A percentile compares a stretch with the other conserved stretches of the same genome.
phyloP scores from a whole-genome alignment of 805 yeast genomes.

The Wickerhamomyces ciferrii region DNA sequence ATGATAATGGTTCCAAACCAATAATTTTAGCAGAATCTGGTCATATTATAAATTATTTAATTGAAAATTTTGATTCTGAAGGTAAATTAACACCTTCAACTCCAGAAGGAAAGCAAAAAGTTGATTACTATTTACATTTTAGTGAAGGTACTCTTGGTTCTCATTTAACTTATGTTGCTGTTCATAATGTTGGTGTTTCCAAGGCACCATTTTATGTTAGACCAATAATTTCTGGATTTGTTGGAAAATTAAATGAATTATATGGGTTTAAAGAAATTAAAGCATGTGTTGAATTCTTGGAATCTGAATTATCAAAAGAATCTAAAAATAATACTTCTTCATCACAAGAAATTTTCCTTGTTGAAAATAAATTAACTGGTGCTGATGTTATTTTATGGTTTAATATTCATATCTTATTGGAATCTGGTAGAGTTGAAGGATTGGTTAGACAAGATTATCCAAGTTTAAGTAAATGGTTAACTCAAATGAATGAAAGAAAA shows the following conservation, averaged over 20 bases:
- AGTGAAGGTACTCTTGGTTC: conserved; percentile 62
- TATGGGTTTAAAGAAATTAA: conserved; percentile 27
- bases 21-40: conserved; percentile 54
- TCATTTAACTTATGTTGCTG: conserved; percentile 28
- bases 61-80: conserved; percentile 41
- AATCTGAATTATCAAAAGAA: background rate
- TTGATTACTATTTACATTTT: conserved; percentile 49
- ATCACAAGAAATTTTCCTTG: background rate
- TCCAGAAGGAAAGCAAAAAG: conserved; percentile 34
- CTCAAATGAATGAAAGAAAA: conserved; percentile 16
- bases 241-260: background rate
- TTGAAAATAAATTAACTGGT: conserved; percentile 35
- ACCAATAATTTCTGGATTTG: conserved; percentile 19
- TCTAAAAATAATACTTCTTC: background rate
- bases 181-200: conserved; percentile 31
- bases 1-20: conserved; percentile 21
- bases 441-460: conserved; percentile 19
- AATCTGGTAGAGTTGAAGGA: conserved; percentile 13
- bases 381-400: conserved; percentile 42
- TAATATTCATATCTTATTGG: conserved; percentile 22
- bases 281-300: background rate
- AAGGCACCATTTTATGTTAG: conserved; percentile 44
- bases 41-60: conserved; percentile 46
- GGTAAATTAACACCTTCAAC: conserved; percentile 31
- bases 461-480: conserved; percentile 20